A percentile compares a stretch with the other conserved stretches of the same genome.
Evolutionary conservation across 768 basidiomycete genomes (phyloP).

Genomic region (Termitomyces bulborhizus): DNA sequence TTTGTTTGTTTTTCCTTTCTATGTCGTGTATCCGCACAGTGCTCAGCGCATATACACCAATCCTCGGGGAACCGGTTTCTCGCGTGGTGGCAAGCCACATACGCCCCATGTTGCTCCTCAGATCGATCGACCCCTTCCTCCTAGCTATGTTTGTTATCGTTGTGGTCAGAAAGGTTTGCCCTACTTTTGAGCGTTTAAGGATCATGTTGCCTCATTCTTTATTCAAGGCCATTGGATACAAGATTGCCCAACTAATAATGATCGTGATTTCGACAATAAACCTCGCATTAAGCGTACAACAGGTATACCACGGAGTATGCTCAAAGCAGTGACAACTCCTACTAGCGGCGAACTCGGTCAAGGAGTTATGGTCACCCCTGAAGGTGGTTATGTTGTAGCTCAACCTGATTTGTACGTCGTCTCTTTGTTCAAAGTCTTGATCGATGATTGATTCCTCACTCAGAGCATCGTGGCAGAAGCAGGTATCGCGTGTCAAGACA

Average conservation of each 20-base stretch:
- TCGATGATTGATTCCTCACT: neutral
- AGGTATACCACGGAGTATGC: slow-evolving; percentile 95
- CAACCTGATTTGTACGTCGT: slow-evolving; percentile 87
- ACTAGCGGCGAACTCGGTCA: slow-evolving; percentile 60
- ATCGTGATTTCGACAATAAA: slow-evolving; percentile 89
- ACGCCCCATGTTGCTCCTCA: slow-evolving; percentile 40
- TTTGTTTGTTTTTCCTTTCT: slow-evolving; percentile 30
- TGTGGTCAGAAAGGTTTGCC: slow-evolving; percentile 92
- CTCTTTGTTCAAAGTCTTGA: neutral
- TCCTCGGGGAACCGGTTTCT: slow-evolving; percentile 58
- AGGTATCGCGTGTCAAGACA: slow-evolving; percentile 71
- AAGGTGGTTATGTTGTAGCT: slow-evolving; percentile 96
- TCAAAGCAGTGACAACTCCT: slow-evolving; percentile 92
- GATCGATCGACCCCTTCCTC: slow-evolving; percentile 76
- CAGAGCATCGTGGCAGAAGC: slow-evolving; percentile 94
- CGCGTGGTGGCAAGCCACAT: slow-evolving; percentile 56
- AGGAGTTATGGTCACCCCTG: slow-evolving; percentile 97
- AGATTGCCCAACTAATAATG: slow-evolving; percentile 95
- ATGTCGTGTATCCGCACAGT: slow-evolving; percentile 36
- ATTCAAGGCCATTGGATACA: slow-evolving; percentile 96
- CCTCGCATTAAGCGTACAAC: slow-evolving; percentile 97
- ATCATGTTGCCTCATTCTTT: slow-evolving; percentile 8
- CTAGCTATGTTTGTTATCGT: slow-evolving; percentile 97
- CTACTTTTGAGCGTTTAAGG: neutral
- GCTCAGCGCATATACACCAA: slow-evolving; percentile 64